Percentiles rank a stretch among this genome's conserved stretches.
Conservation (phyloP, 805 yeast genomes). For the Millerozyma acaciae region DNA sequence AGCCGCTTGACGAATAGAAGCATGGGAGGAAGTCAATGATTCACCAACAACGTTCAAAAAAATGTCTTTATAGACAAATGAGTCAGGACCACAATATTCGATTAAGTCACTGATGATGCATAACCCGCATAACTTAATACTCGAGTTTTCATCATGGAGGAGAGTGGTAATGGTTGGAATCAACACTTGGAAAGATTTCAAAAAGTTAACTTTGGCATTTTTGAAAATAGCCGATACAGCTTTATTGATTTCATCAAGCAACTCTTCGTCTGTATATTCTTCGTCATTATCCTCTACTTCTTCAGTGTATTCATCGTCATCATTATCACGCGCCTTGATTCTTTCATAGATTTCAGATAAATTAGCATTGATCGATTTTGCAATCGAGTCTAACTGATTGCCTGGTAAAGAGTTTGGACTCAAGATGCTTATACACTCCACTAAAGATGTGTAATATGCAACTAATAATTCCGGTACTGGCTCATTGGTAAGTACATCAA, state of each 20-base stretch:
- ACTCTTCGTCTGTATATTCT: slow-evolving; percentile 86
- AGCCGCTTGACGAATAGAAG: slow-evolving; percentile 83
- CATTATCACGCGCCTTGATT: slow-evolving; percentile 65
- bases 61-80: slow-evolving; percentile 59
- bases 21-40: slow-evolving; percentile 59
- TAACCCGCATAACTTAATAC: slow-evolving; percentile 71
- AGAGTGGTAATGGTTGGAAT: slow-evolving; percentile 61
- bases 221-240: slow-evolving; percentile 69
- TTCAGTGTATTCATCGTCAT: slow-evolving; percentile 83
- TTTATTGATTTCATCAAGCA: slow-evolving; percentile 80
- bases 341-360: slow-evolving; percentile 67
- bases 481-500: slow-evolving; percentile 66
- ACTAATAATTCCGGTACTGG: slow-evolving; percentile 81
- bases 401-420: slow-evolving; percentile 60
- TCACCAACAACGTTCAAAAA: slow-evolving; percentile 65
- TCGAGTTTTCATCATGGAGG: slow-evolving; percentile 62
- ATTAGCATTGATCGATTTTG: slow-evolving; percentile 56
- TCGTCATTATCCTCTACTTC: slow-evolving; percentile 80
- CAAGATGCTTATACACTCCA: slow-evolving; percentile 60
- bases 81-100: slow-evolving; percentile 71
- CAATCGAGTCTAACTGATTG: slow-evolving; percentile 52
- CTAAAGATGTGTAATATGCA: slow-evolving; percentile 70
- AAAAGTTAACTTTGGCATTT: slow-evolving; percentile 51
- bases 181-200: slow-evolving; percentile 61
- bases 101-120: slow-evolving; percentile 77